Conservation (phyloP, 164 flowering plant species). For the Liriodendron chinense region DNA sequence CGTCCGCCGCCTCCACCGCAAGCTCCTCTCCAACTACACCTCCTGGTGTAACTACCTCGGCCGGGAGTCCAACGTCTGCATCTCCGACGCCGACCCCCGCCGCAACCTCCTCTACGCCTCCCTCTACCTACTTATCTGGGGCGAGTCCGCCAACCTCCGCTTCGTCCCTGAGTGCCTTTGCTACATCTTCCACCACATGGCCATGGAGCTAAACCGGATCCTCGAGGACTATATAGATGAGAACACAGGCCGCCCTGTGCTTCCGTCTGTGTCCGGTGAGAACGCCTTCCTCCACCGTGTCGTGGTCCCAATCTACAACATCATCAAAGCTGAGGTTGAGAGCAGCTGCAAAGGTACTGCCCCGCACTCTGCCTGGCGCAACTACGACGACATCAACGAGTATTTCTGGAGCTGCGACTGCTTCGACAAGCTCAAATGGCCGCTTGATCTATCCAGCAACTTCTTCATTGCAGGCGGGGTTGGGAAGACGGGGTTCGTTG, state of each 20-base stretch:
- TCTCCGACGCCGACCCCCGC: conserved; percentile 31
- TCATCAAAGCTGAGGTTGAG: conserved; percentile 45
- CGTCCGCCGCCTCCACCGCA: conserved; percentile 52
- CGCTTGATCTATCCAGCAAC: conserved; percentile 43
- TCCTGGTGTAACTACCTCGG: no score
- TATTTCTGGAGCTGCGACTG: conserved; percentile 84
- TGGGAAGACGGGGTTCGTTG: conserved; percentile 94
- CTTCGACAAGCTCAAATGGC: conserved; percentile 69
- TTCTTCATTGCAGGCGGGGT: conserved; percentile 48
- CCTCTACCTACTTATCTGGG: conserved; percentile 83
- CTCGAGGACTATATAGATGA: conserved; percentile 63
- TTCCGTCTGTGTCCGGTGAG: conserved; percentile 11
- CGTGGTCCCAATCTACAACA: conserved; percentile 13
- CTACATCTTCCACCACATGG: conserved; percentile 82
- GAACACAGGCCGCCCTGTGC: conserved; percentile 31
- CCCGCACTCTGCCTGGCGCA: conserved; percentile 94
- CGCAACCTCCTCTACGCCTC: conserved; percentile 57
- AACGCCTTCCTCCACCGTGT: conserved; percentile 13
- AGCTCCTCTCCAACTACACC: conserved; percentile 62
- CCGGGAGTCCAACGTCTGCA: conserved; percentile 34
- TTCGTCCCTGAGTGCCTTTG: conserved; percentile 81
- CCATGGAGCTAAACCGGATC: conserved; percentile 61
- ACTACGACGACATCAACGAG: conserved; percentile 94
- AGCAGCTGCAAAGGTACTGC: conserved; percentile 71
- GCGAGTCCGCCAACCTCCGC: conserved; percentile 82